Evolutionary conservation across 2,329 filamentous ascomycete species (phyloP), one percentile per base, ranked within the genome.

Genomic region (Sphaerostilbella broomeana): DNA sequence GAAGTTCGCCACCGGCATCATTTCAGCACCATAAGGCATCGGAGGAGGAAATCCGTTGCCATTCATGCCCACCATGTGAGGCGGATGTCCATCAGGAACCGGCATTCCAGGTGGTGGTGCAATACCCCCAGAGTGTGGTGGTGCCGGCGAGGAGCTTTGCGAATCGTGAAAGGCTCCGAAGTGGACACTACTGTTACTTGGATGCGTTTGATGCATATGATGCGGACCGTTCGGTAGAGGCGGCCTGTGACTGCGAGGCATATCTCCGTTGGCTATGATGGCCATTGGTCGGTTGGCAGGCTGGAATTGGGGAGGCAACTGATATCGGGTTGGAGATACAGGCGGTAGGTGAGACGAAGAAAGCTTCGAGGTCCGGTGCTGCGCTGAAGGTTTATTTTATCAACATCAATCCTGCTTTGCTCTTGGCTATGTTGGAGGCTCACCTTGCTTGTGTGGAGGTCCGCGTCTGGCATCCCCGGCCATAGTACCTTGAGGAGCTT

Each of bases 151-250:
- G 1, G 76, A 73, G 38, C 66, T 70, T 50, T 73, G 71, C 10
- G 77, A 80, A 13, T 67, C 70, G 21, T 68, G 60, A 45, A 74
- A 72, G 6, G 63, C 64, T 22, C 73, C 73, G 50, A 80, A 79
- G 45, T 77, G 66, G 36, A 79, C 60, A 53, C 69, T 77, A 25
- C 72, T 67, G 43, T 70, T 70, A 53, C 72, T 79, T 11, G 66
- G 68, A 38, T 73, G 75, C 27, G 67, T 56, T 36, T 75, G 71
- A 47, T 77, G 42, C 49, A 70, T 55, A 21, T 52, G 55, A 15
- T 51, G 54, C 12, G 54, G 62, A 17, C 59, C 59, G 28, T 60
- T 61, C 22, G 59, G 54, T 18, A 55, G 43, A 38, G 51, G 56
- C 12, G 53, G 57, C n/a, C 57, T 57, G 40, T 57, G 52, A 15